phyloP scores from a whole-genome alignment of 108 stramenopile genomes.

The Skeletonema potamos region DNA sequence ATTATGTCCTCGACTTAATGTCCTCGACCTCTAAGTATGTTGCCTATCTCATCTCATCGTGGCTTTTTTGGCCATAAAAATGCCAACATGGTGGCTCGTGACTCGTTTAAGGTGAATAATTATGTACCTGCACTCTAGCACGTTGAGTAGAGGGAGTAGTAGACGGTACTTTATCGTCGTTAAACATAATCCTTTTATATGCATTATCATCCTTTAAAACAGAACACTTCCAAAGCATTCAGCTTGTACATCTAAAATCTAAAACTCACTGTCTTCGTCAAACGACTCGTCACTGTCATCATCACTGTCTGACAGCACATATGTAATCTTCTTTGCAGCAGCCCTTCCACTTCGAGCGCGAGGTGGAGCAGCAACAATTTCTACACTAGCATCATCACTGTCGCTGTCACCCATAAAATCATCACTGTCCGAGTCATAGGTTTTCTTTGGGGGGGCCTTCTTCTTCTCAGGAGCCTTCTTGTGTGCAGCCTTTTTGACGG shows the following conservation, averaged over 20 bases:
- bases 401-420: slow-evolving; percentile 6
- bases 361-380: slow-evolving; percentile 5
- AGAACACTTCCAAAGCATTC: background rate
- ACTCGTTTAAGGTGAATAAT: too few species aligned
- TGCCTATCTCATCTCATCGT: too few species aligned
- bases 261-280: slow-evolving; percentile 15
- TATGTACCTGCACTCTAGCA: too few species aligned
- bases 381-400: slow-evolving; percentile 9
- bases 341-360: slow-evolving; percentile 29
- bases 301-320: slow-evolving; percentile 23
- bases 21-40: too few species aligned
- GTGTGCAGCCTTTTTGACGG: slow-evolving; percentile 2
- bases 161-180: too few species aligned
- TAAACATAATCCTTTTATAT: background rate
- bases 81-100: too few species aligned
- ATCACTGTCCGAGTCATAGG: slow-evolving; percentile 4
- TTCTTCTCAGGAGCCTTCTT: slow-evolving; percentile 31
- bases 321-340: slow-evolving; percentile 22
- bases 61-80: too few species aligned
- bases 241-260: background rate
- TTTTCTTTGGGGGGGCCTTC: slow-evolving; percentile 16
- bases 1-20: too few species aligned
- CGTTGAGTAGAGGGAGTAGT: too few species aligned
- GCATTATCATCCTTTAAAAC: background rate
- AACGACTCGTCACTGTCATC: slow-evolving; percentile 4